phyloP scores from a whole-genome alignment of 768 basidiomycete genomes.

The Rickenella mellea region DNA sequence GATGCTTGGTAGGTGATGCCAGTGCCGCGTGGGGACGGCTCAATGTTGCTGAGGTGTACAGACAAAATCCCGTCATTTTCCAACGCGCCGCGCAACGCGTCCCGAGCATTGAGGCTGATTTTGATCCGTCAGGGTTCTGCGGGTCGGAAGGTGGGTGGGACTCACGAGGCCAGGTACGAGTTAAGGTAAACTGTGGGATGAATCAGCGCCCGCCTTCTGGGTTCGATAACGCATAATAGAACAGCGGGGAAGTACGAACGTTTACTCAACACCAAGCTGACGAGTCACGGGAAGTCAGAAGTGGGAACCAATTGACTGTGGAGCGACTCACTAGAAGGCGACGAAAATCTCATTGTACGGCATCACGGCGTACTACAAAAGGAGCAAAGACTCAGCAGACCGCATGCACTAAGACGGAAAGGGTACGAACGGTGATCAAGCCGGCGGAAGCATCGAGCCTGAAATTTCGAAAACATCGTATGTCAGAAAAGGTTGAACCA shows the following conservation, averaged over 20 bases:
- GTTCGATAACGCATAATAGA: neutral
- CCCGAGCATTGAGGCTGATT: no score
- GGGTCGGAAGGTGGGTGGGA: no score
- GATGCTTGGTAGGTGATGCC: no score
- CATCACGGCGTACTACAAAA: slow-evolving; percentile 34
- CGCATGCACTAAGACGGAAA: neutral
- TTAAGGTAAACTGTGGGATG: slow-evolving; percentile 40
- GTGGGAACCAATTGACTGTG: neutral
- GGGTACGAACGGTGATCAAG: slow-evolving; percentile 26
- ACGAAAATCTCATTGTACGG: slow-evolving; percentile 46
- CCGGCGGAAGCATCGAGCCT: slow-evolving; percentile 40
- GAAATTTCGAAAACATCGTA: slow-evolving; percentile 3
- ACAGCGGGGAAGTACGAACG: slow-evolving; percentile 20
- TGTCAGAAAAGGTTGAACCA: neutral
- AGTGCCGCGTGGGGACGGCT: no score
- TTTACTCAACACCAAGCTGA: slow-evolving; percentile 46
- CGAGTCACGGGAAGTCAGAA: slow-evolving; percentile 14
- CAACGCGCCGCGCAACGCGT: no score
- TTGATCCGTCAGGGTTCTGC: no score
- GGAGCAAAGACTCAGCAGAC: slow-evolving; percentile 1
- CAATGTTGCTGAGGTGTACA: no score
- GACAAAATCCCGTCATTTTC: no score
- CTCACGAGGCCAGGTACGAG: slow-evolving; percentile 44
- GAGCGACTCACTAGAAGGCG: neutral
- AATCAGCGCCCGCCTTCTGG: neutral